Evolutionary conservation across 2,329 filamentous ascomycete species (phyloP), one percentile per base, ranked within the genome.

Genomic region (Fusarium coffeatum): DNA sequence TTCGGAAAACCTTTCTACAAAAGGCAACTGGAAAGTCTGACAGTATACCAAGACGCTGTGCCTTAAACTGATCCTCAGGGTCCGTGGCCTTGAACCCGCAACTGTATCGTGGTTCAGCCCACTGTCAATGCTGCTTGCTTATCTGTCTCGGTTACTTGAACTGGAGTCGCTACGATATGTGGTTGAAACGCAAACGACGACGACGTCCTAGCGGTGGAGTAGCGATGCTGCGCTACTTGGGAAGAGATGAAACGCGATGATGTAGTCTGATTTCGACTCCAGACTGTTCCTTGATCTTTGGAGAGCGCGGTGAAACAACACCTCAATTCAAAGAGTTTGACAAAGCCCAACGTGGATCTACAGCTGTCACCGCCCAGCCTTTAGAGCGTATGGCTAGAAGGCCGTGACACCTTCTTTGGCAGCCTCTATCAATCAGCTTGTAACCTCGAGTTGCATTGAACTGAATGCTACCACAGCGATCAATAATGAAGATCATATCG

Each of bases 221-320:
- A 45, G 23, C 16, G 25, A 27, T 42, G 47, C 43, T 51, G 54
- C 54, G 43, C 49, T 32, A 23, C 34, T 41, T 42, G 59, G 25
- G 22, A 55, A 25, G 34, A 45, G 47, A 59, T 70, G 58, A 71
- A 68, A 71, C 68, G n/a, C 59, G 45, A 49, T 25, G 37, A 32
- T 27, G 49, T 51, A 42, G 60, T 27, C 53, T 60, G 49, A 34
- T 28, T 25, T n/a, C 27, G 40, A 46, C 20, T 58, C 12, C 32
- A 64, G 37, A 16, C 42, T 25, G 23, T 43, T 37, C 53, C 43
- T 37, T 57, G 22, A 12, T 22, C 23, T 28, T 28, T 9, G 25
- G 37, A 48, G 20, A 25, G 28, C 40, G 25, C 30, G 18, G 34
- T 47, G 41, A 61, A 28, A 37, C 25, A 23, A 34, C 20, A 47